These are phyloP conservation scores for Cercophora samala DNA, from an alignment of 495 filamentous ascomycete species.

Conservation along the genomic window DNA sequence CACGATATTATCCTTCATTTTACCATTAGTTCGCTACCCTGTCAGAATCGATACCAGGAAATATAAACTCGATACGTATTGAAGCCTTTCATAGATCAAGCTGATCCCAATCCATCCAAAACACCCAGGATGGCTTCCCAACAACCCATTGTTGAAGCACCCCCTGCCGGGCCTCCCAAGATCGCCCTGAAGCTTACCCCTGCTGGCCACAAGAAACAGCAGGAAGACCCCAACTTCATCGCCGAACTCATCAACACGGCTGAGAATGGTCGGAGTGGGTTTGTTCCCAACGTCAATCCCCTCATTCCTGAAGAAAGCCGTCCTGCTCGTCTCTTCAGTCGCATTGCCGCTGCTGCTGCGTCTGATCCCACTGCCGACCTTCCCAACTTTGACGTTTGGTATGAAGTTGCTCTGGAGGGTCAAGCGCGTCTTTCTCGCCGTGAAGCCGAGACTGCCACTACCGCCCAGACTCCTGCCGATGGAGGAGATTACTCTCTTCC, in stretches of 20 bases:
- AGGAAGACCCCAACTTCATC: slow-evolving; percentile 8
- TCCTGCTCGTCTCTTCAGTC: neutral
- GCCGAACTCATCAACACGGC: neutral
- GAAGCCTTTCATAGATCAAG: no score
- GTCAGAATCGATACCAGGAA: no score
- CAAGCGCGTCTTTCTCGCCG: slow-evolving; percentile 1
- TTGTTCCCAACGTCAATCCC: neutral
- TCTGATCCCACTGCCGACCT: neutral
- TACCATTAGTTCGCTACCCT: neutral
- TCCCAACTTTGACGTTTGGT: slow-evolving; percentile 16
- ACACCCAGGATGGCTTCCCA: neutral
- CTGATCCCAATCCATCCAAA: neutral
- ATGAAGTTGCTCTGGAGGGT: neutral
- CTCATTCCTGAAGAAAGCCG: neutral
- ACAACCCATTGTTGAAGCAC: neutral
- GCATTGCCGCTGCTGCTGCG: neutral
- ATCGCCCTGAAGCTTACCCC: slow-evolving; percentile 13
- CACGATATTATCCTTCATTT: neutral
- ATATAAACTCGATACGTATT: no score
- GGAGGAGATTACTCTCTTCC: neutral
- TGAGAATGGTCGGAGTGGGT: neutral
- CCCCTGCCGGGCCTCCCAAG: neutral
- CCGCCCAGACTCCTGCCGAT: slow-evolving; percentile 2
- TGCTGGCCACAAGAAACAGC: slow-evolving; percentile 10
- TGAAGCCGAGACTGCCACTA: neutral